These are phyloP conservation scores for Pseudozyma pruni DNA, from an alignment of 1,284 basidiomycete species.

Conservation along the genomic window DNA sequence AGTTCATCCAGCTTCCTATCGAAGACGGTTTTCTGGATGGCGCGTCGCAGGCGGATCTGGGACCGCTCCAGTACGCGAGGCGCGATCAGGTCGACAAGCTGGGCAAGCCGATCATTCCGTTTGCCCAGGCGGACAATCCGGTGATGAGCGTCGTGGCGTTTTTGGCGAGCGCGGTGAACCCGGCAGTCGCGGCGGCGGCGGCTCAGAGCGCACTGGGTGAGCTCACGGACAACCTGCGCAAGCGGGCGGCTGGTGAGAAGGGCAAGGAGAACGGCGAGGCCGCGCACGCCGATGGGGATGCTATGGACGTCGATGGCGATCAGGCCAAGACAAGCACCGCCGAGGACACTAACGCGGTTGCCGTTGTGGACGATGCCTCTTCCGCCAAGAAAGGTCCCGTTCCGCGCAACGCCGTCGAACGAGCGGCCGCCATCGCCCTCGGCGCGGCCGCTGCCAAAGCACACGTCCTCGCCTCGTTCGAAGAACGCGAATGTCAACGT, in stretches of 20 bases:
- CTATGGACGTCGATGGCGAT: constrained; percentile 58
- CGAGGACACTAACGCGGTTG: constrained; percentile 5
- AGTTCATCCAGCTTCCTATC: constrained; percentile 95
- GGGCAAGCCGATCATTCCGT: constrained; percentile 72
- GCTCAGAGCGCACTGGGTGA: constrained; percentile 86
- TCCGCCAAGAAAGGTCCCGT: constrained; percentile 47
- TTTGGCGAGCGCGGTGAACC: constrained; percentile 89
- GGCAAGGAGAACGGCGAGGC: constrained; percentile 69
- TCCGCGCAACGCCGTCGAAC: constrained; percentile 59
- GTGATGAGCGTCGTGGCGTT: constrained; percentile 99
- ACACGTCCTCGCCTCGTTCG: constrained; percentile 80
- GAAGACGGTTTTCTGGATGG: constrained; percentile 85
- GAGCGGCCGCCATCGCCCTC: constrained; percentile 70
- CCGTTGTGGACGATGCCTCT: constrained; percentile 9
- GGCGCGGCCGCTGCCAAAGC: constrained; percentile 90
- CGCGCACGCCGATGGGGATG: constrained; percentile 68
- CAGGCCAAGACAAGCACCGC: constrained; percentile 28
- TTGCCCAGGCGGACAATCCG: constrained; percentile 94
- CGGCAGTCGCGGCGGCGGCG: constrained; percentile 89
- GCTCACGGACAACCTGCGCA: constrained; percentile 61
- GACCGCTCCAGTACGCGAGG: constrained; percentile 77
- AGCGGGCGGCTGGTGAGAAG: constrained; percentile 36
- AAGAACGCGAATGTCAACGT: constrained; percentile 82
- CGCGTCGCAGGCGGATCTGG: constrained; percentile 72
- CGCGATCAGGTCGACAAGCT: constrained; percentile 52